Conservation (phyloP, 2,329 filamentous ascomycete genomes). For the Alternaria longipes region DNA sequence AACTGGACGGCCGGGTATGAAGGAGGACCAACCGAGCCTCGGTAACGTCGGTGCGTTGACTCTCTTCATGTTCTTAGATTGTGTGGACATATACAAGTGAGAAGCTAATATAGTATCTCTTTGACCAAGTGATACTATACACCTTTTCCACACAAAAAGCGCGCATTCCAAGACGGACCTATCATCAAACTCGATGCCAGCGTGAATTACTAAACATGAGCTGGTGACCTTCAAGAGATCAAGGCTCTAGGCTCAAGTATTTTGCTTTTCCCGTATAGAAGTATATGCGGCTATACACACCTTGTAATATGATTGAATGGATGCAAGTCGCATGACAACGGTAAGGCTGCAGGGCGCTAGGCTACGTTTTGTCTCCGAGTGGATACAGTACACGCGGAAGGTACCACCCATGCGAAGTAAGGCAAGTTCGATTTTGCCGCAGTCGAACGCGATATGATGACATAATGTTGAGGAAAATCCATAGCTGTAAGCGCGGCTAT, state of each 20-base stretch:
- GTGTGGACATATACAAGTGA: neutral
- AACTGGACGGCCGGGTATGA: neutral
- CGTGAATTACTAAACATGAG: neutral
- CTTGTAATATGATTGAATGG: neutral
- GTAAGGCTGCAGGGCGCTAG: constrained; percentile 15
- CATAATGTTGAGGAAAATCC: neutral
- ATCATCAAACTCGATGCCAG: neutral
- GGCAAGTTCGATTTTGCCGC: neutral
- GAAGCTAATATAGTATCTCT: neutral
- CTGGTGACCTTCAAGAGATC: neutral
- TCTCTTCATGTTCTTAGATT: neutral
- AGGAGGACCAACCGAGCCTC: neutral
- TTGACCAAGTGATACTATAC: neutral
- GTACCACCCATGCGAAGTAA: neutral
- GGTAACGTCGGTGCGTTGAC: neutral
- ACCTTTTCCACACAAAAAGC: neutral
- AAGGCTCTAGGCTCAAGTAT: neutral
- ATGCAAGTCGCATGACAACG: constrained; percentile 6
- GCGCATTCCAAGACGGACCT: neutral
- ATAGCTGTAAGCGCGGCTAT: neutral
- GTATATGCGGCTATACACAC: neutral
- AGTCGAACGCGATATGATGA: neutral
- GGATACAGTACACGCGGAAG: neutral
- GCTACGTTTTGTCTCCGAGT: neutral
- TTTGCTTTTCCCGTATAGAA: neutral